These are phyloP conservation scores for Angomonas ambiguus DNA, from an alignment of 208 protist species.

Conservation along the genomic window DNA sequence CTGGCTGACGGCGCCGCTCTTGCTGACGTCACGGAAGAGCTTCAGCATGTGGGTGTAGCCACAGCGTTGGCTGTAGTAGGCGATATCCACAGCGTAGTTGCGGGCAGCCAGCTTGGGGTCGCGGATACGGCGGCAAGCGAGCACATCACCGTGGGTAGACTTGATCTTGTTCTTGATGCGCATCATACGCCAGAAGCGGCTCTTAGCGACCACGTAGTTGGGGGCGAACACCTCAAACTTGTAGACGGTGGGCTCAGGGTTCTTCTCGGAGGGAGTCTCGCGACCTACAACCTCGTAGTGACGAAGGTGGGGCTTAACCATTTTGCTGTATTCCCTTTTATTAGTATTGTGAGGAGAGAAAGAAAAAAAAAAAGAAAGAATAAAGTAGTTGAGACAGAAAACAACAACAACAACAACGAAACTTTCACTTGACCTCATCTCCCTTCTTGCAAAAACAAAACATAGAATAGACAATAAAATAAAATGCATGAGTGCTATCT, in stretches of 20 bases:
- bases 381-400: constrained; percentile 13
- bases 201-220: constrained; percentile 98
- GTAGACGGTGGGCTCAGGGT: constrained; percentile 95
- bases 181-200: constrained; percentile 99
- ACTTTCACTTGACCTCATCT: no score
- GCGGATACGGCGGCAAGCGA: constrained; percentile 91
- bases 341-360: constrained; percentile 3
- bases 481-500: neutral
- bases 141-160: constrained; percentile 96
- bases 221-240: constrained; percentile 98
- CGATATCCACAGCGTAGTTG: constrained; percentile 99
- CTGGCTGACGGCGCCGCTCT: constrained; percentile 95
- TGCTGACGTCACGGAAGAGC: constrained; percentile 98
- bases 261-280: constrained; percentile 89
- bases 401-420: neutral
- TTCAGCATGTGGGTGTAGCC: constrained; percentile 99
- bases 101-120: constrained; percentile 96
- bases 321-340: constrained; percentile 92
- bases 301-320: constrained; percentile 79
- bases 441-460: neutral
- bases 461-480: neutral
- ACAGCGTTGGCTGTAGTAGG: constrained; percentile 97
- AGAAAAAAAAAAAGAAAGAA: constrained; percentile 11
- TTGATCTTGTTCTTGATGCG: constrained; percentile 98
- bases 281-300: constrained; percentile 96